Evolutionary conservation across 2,329 filamentous ascomycete genomes (phyloP), one percentile per base, ranked within the genome.

Genomic region (Stagonosporopsis vannaccii): DNA sequence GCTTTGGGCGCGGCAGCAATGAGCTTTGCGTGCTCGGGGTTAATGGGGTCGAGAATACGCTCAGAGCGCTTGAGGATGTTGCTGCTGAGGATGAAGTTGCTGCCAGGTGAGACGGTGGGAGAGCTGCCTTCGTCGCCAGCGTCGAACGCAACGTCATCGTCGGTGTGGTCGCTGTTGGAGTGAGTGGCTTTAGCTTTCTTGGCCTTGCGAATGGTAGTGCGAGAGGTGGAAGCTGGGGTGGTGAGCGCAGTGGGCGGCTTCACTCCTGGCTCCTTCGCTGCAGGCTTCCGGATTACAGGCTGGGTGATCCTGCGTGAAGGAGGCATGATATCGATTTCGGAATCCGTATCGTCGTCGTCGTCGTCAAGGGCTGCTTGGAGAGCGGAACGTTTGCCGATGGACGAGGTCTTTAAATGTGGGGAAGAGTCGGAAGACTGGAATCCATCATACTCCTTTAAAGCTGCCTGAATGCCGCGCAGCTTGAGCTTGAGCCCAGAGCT

Each of bases 11-110:
- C 59, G 12, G 40, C 15, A 1, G 56, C 55, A 25, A 70, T 66
- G 12, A 71, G 64, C 1, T 23, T 47, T 3, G 64, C 63, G 32
- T 71, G 63, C 1, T 55, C 58, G 1, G 63, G 52, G 12, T 66
- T 58, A 0, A 25, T 35, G 8, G 60, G 51, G 35, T 70, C 57
- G 5, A 71, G 59, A 0, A 68, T 69, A 12, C 68, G 66, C 39
- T 63, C 45, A 12, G 49, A 56, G 30, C 69, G 67, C 41, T 65
- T 70, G 44, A 70, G 44, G 3, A 51, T 13, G 6, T 61, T 58
- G 20, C 51, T 59, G 2, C 56, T 35, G 8, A 67, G 54, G 12
- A 56, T 41, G 26, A 59, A 49, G 33, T 33, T 23, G 25, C 17
- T 44, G 15, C 35, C 36, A 13, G 58, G 39, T 3, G 54, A 35